Base-by-base conservation (phyloP, 805 yeast species). In the Suhomyces sp. region DNA sequence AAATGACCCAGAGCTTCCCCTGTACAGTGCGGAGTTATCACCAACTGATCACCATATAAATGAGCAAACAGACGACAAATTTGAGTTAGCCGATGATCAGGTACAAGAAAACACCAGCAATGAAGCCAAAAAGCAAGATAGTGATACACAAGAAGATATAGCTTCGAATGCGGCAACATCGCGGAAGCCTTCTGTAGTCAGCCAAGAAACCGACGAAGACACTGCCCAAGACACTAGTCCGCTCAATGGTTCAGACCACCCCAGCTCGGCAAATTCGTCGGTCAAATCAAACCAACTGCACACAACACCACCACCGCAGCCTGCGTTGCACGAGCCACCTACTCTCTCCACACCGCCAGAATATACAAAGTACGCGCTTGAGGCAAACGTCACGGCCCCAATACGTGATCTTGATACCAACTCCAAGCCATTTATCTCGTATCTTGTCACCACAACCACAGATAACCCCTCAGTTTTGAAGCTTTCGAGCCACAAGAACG, bases 341-440 rank as follows among this genome's bases (percentile, higher is more conserved):
- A 12, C 44, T 6, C 15, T 41, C 15, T 41, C 44, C 4, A 22
- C 25, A 20, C 41, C 44, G 15, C 29, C 46, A 27, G 40, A 35
- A 24, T 39, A 33, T 17, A 50, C 44, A 12, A 45, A 53, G 40
- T 62, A 58, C 47, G 25, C 43, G 9, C 54, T 65, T 21, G 48
- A 47, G 13, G 54, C 72, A 21, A 50, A 55, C n/a, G 89, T 87
- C 5, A 65, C 77, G 2, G 77, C 78, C 20, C 94, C 96, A 2
- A 77, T 80, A 51, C 82, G 85, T 60, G 93, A 87, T 62, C 74
- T 80, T 49, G 94, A 89, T 51, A 62, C 68, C 48, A 84, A 87
- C 2, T 86, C 87, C 54, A 87, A 86, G 57, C 85, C 89, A n/a
- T 89, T 71, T 65, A 86, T 88, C 9, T 80, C 94, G 4, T 90